Evolutionary conservation across 1,284 basidiomycete species (phyloP), one percentile per base, ranked within the genome.

Genomic region (Apiotrichum siamense): DNA sequence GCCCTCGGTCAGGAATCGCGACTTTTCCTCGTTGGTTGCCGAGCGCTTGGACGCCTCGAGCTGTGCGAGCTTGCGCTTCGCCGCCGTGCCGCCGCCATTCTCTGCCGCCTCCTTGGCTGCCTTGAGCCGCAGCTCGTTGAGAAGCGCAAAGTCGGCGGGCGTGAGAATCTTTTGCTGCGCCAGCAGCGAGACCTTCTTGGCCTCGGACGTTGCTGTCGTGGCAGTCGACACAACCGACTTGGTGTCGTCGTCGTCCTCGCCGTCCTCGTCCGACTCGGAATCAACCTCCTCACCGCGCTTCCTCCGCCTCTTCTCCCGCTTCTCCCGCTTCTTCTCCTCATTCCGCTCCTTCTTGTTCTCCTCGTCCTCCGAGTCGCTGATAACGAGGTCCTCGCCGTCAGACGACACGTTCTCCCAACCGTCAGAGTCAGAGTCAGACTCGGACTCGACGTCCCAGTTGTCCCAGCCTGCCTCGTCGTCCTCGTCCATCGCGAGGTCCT

Each of bases 121-220:
- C 74, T 88, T 81, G 51, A 91, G 80, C 9, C 87, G 85, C 10
- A 98, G 82, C 63, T 97, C 89, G 64, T 90, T 89, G 50, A 98
- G 80, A 45, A 97, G 77, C 0, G 88, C 88, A 72, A 97, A 98
- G 74, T 99, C 94, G 25, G 93, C 93, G 0, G 96, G 96, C 0
- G 96, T 98, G 31, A 98, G 82, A 65, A 99, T 98, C 89, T 74
- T 75, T 53, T 74, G 71, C 49, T 73, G 70, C 33, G 74, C 74
- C 2, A 76, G 60, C 15, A 72, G 55, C 6, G 73, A 74, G 7
- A 76, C 50, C 58, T 74, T 75, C 61, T 70, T 70, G 48, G 65
- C 58, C 32, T 72, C 74, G 36, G 66, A 67, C 3, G 62, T 51
- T 7, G 62, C 64, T 4, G 64, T 62, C 5, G 68, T 59, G 23